A percentile compares a stretch with the other conserved stretches of the same genome.
Conservation (phyloP, 257 asterid species). For the Solanum piurae region DNA sequence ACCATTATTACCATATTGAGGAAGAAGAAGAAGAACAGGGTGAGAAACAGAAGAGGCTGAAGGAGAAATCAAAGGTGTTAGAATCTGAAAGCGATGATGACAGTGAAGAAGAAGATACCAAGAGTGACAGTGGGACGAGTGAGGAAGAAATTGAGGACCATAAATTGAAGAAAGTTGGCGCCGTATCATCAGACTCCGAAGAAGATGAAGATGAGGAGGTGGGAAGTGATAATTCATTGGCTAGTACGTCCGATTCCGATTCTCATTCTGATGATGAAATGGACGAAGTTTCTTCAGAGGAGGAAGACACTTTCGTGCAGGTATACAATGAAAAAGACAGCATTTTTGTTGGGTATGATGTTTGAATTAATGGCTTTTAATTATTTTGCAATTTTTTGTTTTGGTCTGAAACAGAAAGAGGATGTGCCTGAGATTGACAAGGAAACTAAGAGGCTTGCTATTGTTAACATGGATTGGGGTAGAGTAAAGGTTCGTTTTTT, state of each 20-base stretch:
- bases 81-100: slow-evolving; percentile 12
- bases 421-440: slow-evolving; percentile 67
- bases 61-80: slow-evolving; percentile 1
- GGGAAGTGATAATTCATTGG: slow-evolving; percentile 35
- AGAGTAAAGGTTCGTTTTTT: slow-evolving; percentile 65
- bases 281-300: slow-evolving; percentile 20
- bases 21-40: slow-evolving; percentile 6
- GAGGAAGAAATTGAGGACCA: slow-evolving; percentile 15
- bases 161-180: slow-evolving; percentile 6
- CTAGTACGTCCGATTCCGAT: slow-evolving; percentile 29
- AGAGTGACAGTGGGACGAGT: slow-evolving; percentile 11
- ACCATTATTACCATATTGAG: slow-evolving; percentile 50
- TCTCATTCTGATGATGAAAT: slow-evolving; percentile 3
- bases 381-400: background rate
- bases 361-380: background rate
- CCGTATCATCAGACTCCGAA: slow-evolving; percentile 6
- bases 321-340: slow-evolving; percentile 8
- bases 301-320: slow-evolving; percentile 36
- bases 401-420: slow-evolving; percentile 35
- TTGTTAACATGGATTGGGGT: slow-evolving; percentile 86
- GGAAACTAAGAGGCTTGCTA: slow-evolving; percentile 79
- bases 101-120: background rate
- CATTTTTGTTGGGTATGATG: slow-evolving; percentile 14
- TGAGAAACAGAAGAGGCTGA: background rate
- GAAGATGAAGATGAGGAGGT: slow-evolving; percentile 8